Evolutionary conservation across 2,329 filamentous ascomycete genomes (phyloP).

Genomic region (Akanthomyces dipterigenus): DNA sequence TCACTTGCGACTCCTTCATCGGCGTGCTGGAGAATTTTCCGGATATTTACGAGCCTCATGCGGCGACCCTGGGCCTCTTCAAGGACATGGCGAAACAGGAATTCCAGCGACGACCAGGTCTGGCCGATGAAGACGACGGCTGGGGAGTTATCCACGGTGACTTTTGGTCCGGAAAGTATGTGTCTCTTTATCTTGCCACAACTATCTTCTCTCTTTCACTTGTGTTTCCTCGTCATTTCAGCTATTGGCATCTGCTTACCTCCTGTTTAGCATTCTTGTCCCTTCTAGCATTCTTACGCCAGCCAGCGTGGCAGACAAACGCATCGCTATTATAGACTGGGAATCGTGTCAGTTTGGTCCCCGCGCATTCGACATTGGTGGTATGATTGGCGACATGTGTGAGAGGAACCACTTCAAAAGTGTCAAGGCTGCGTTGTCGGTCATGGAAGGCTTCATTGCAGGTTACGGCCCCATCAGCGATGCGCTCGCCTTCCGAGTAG

Average conservation of each 20-base stretch:
- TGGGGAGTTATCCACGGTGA: background rate
- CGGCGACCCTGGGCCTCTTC: background rate
- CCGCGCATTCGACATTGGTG: background rate
- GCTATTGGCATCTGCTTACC: background rate
- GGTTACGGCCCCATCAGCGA: slow-evolving; percentile 4
- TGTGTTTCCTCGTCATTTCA: background rate
- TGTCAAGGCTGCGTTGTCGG: background rate
- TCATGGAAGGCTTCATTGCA: background rate
- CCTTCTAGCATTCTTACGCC: background rate
- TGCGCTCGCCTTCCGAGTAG: background rate
- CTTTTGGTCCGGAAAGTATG: slow-evolving; percentile 6
- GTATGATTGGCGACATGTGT: slow-evolving; percentile 5
- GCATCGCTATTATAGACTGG: slow-evolving; percentile 1
- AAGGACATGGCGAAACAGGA: background rate
- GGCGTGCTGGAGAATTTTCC: background rate
- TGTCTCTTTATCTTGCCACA: background rate
- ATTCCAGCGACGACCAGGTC: background rate
- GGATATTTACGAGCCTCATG: background rate
- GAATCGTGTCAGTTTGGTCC: background rate
- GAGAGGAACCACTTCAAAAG: slow-evolving; percentile 3
- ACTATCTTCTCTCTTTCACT: background rate
- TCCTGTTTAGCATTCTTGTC: background rate
- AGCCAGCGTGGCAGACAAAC: background rate
- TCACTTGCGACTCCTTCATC: background rate
- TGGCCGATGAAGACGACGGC: background rate